Conservation (phyloP, 768 basidiomycete genomes). For the Clathrus columnatus region DNA sequence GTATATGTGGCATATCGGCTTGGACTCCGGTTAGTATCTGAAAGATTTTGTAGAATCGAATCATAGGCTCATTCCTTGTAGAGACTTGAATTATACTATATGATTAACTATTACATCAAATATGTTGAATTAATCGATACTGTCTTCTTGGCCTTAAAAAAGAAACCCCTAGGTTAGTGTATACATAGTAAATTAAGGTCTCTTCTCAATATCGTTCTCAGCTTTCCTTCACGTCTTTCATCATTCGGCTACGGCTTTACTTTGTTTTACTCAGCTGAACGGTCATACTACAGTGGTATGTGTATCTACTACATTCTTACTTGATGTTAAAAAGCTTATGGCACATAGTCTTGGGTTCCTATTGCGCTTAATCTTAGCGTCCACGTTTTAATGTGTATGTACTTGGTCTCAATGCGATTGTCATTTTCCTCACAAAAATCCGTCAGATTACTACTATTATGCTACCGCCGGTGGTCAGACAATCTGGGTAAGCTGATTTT, state of each 20-base stretch:
- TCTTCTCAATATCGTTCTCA: slow-evolving; percentile 22
- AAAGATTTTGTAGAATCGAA: not conserved
- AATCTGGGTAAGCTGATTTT: slow-evolving; percentile 68
- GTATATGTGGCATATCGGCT: slow-evolving; percentile 65
- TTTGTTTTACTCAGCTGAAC: slow-evolving; percentile 91
- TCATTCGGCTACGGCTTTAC: slow-evolving; percentile 92
- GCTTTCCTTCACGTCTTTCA: slow-evolving; percentile 99
- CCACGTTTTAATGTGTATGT: slow-evolving; percentile 96
- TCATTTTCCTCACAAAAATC: slow-evolving; percentile 1
- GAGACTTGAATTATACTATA: slow-evolving; percentile 94
- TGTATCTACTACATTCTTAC: slow-evolving; percentile 13
- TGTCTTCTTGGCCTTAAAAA: slow-evolving; percentile 94
- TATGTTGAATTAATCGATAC: slow-evolving; percentile 96
- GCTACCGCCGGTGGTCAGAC: slow-evolving; percentile 93
- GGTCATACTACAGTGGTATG: slow-evolving; percentile 90
- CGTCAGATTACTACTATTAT: slow-evolving; percentile 95
- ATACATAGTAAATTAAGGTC: slow-evolving; percentile 1
- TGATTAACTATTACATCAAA: slow-evolving; percentile 99
- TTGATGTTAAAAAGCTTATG: not conserved
- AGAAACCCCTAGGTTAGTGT: slow-evolving; percentile 85
- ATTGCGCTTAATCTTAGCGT: slow-evolving; percentile 86
- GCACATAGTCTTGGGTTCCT: slow-evolving; percentile 86
- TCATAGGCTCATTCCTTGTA: slow-evolving; percentile 23
- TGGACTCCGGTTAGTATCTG: slow-evolving; percentile 78
- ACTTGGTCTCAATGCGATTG: not conserved